Percentiles rank a stretch among this genome's conserved stretches.
Evolutionary conservation across 257 asterid species (phyloP).

Genomic region (Coffea canephora): DNA sequence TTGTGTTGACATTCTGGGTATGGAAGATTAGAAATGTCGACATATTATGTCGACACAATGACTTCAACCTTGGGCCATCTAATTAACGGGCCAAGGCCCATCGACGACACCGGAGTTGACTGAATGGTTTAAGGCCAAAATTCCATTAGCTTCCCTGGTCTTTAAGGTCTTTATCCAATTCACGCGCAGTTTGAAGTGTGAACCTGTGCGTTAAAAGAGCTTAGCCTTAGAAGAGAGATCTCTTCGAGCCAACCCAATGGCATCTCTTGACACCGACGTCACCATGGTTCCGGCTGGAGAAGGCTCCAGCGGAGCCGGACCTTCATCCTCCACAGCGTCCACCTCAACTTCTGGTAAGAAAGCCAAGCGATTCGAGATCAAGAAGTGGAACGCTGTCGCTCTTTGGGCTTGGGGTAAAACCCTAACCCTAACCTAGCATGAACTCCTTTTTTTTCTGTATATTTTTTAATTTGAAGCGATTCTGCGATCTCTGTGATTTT

Average conservation of each 20-base stretch:
- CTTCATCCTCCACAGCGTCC: slow-evolving; percentile 42
- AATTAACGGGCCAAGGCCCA: not conserved
- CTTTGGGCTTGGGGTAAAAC: slow-evolving; percentile 92
- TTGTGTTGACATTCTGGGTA: not conserved
- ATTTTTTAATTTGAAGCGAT: not conserved
- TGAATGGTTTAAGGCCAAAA: not conserved
- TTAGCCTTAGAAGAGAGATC: too few relatives aligned
- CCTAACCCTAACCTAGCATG: slow-evolving; percentile 14
- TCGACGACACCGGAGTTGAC: not conserved
- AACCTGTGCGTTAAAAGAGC: too few relatives aligned
- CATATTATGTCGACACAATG: not conserved
- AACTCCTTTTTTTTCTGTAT: slow-evolving; percentile 26
- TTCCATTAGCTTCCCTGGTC: too few relatives aligned
- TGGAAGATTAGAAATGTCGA: too few relatives aligned
- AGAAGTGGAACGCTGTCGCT: slow-evolving; percentile 91
- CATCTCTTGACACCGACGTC: slow-evolving; percentile 71
- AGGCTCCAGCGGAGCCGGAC: slow-evolving; percentile 59
- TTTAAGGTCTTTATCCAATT: too few relatives aligned
- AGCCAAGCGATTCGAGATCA: slow-evolving; percentile 74
- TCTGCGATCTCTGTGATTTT: not conserved
- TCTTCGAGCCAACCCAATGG: slow-evolving; percentile 35
- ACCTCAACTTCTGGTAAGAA: slow-evolving; percentile 50
- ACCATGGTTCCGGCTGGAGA: slow-evolving; percentile 77
- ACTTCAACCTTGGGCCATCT: not conserved
- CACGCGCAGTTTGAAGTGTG: too few relatives aligned